Conservation (phyloP, 805 yeast genomes). For the Barnettozyma pratensis region DNA sequence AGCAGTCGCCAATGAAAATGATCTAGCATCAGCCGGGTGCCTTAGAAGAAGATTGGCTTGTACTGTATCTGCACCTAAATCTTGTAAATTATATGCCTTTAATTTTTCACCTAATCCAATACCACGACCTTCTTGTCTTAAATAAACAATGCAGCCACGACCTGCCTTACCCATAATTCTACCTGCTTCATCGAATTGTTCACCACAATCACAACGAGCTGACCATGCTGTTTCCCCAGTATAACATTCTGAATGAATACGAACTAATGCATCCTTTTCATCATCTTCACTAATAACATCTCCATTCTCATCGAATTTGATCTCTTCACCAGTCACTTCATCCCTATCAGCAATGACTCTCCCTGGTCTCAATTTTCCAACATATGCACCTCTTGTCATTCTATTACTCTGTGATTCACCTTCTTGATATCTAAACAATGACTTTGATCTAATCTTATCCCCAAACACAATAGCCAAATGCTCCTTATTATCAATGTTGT, state of each 20-base stretch:
- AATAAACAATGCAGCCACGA: slow-evolving; percentile 89
- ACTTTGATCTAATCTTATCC: slow-evolving; percentile 75
- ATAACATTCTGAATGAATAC: slow-evolving; percentile 96
- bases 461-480: slow-evolving; percentile 97
- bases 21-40: slow-evolving; percentile 98
- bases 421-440: slow-evolving; percentile 55
- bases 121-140: slow-evolving; percentile 98
- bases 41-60: slow-evolving; percentile 88
- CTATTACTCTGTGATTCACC: slow-evolving; percentile 86
- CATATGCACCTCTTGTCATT: slow-evolving; percentile 98
- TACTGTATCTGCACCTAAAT: slow-evolving; percentile 97
- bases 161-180: slow-evolving; percentile 83
- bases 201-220: slow-evolving; percentile 99
- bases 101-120: slow-evolving; percentile 97
- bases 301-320: slow-evolving; percentile 38
- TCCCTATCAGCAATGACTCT: slow-evolving; percentile 65
- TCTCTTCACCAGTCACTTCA: slow-evolving; percentile 32
- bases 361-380: slow-evolving; percentile 88
- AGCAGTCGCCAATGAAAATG: slow-evolving; percentile 90
- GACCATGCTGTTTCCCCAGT: slow-evolving; percentile 99
- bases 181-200: slow-evolving; percentile 98
- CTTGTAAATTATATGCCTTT: slow-evolving; percentile 95
- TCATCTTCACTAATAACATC: slow-evolving; percentile 26
- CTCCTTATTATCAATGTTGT: slow-evolving; percentile 84
- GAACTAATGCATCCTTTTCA: slow-evolving; percentile 54